phyloP scores from a whole-genome alignment of 1,139 yeast species.

The Taphrina flavorubra region DNA sequence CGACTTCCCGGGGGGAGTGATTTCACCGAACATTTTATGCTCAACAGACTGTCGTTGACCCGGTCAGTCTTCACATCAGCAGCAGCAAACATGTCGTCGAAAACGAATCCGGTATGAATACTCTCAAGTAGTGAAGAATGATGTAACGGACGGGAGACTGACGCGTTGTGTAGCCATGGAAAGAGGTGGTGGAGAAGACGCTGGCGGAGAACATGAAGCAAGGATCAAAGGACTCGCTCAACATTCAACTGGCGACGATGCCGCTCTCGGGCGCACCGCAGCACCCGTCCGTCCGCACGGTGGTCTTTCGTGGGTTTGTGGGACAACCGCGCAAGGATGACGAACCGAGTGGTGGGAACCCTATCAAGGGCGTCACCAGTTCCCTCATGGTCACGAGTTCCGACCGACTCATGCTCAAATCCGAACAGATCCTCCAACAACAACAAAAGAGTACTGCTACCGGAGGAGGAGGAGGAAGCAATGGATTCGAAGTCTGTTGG shows the following conservation, averaged over 20 bases:
- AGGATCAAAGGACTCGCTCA: constrained; percentile 34
- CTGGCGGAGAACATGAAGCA: constrained; percentile 37
- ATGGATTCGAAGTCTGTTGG: constrained; percentile 41
- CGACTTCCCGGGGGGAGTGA: background rate
- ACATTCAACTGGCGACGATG: constrained; percentile 36
- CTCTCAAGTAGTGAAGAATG: background rate
- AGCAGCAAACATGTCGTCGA: constrained; percentile 1
- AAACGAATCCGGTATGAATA: constrained; percentile 6
- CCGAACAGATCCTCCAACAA: constrained; percentile 41
- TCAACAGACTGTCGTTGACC: constrained; percentile 9
- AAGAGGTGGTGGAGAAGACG: constrained; percentile 18
- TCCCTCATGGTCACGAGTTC: constrained; percentile 12
- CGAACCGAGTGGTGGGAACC: constrained; percentile 40
- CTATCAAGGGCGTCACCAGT: constrained; percentile 28
- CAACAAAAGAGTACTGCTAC: constrained; percentile 44
- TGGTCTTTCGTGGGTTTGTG: constrained; percentile 39
- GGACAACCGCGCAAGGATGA: constrained; percentile 39
- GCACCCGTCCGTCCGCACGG: constrained; percentile 31
- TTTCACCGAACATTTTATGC: background rate
- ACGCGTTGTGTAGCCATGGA: constrained; percentile 27
- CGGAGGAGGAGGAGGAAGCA: background rate
- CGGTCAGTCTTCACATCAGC: constrained; percentile 12
- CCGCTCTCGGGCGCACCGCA: constrained; percentile 25
- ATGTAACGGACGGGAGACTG: background rate
- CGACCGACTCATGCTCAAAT: constrained; percentile 36